Evolutionary conservation across 495 filamentous ascomycete genomes (phyloP), one percentile per base, ranked within the genome.

Genomic region (Neurospora sp.): DNA sequence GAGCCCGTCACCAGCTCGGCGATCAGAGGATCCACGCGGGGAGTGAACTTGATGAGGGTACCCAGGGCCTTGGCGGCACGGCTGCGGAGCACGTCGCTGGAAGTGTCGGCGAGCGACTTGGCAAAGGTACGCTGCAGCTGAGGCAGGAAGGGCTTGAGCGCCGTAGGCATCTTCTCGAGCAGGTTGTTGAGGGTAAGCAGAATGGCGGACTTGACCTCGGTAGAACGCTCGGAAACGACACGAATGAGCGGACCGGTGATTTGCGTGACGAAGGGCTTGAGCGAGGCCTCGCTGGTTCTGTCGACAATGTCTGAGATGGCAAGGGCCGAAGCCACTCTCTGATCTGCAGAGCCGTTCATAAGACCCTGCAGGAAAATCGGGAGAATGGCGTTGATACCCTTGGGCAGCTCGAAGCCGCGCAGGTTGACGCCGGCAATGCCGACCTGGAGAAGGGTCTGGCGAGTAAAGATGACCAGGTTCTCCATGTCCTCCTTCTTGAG

Each of bases 401-500:
- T 99, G 7, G 96, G 96, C 70, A 99, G 84, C 71, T 90, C 88
- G 84, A 99, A 99, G 37, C 96, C 96, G 10, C 94, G 87, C 20
- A 99, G 86, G 77, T 95, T 89, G 31, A 90, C 87, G 6, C 96
- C 96, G 65, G 94, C 82, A 17, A 97, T 91, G 68, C 96, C 96
- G 40, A 98, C 93, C 74, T 94, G 93, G 70, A 91, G 88, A 68
- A 99, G 83, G 2, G 92, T 88, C 77, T 94, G 91, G 42, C 94
- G 89, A 1, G 95, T 96, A 6, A 95, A 94, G 74, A 89, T 84
- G 9, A 95, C 94, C n/a, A 99, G 83, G 0, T 91, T 88, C 79
- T 99, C 96, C 96, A 99, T 98, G 82, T 98, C 96, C 81, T 99
- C 96, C 79, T 99, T 99, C 79, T 91, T 92, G 74, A 99, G 87